Percentiles rank a stretch among this genome's conserved stretches.
Conservation (phyloP, 345 rosid genomes). For the Sonneratia alba region DNA sequence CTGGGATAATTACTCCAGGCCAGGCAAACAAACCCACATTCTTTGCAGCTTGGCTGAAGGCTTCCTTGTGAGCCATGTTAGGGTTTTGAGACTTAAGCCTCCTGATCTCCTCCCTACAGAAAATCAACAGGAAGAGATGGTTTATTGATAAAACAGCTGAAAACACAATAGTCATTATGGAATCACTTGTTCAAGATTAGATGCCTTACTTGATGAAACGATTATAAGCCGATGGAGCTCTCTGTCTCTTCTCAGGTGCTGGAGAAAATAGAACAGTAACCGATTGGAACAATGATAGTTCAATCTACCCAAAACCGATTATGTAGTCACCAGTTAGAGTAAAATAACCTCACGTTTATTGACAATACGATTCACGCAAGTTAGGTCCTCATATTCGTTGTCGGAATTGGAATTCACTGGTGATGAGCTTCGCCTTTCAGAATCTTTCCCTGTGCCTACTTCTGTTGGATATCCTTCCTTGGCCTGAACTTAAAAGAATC, state of each 20-base stretch:
- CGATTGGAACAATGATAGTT: neutral
- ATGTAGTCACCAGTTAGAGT: neutral
- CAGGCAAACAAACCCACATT: conserved; percentile 36
- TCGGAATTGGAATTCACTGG: conserved; percentile 42
- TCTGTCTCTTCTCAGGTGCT: conserved; percentile 97
- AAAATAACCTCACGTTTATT: conserved; percentile 60
- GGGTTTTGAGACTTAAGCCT: conserved; percentile 94
- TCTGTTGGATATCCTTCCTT: conserved; percentile 34
- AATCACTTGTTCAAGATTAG: neutral
- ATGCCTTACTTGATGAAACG: conserved; percentile 78
- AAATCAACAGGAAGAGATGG: neutral
- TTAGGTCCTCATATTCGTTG: conserved; percentile 54
- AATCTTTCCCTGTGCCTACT: conserved; percentile 22
- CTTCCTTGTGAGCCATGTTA: conserved; percentile 90
- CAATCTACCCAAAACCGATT: neutral
- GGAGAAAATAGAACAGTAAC: neutral
- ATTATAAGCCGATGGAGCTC: conserved; percentile 96
- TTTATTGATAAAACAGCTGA: neutral
- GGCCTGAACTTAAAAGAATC: conserved; percentile 15
- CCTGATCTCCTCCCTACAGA: conserved; percentile 82
- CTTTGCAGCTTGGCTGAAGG: conserved; percentile 95
- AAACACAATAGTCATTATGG: neutral
- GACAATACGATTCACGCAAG: conserved; percentile 42
- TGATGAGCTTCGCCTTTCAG: conserved; percentile 28
- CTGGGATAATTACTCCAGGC: neutral